Conservation (phyloP, 805 yeast genomes). For the Wickerhamomyces alni region DNA sequence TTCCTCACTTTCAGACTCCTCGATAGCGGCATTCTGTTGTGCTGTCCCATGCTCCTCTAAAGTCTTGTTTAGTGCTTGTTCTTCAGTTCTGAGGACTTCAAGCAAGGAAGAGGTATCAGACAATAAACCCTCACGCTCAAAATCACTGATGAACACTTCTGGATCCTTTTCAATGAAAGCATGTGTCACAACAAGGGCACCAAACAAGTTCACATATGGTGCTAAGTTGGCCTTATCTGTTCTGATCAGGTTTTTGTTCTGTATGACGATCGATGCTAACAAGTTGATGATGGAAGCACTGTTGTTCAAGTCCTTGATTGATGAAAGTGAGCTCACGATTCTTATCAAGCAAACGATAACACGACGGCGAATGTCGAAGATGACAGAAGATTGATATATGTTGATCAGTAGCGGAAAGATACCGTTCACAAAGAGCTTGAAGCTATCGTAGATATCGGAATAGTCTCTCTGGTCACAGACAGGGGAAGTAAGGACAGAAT, state of each 20-base stretch:
- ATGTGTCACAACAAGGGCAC: conserved; percentile 44
- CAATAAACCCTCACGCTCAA: conserved; percentile 71
- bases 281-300: conserved; percentile 38
- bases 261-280: conserved; percentile 58
- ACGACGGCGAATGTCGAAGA: conserved; percentile 53
- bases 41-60: too few relatives aligned
- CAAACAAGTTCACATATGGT: conserved; percentile 38
- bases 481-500: conserved; percentile 21
- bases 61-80: conserved; percentile 4
- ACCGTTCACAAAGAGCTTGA: conserved; percentile 34
- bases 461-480: conserved; percentile 17
- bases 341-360: conserved; percentile 50
- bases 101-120: conserved; percentile 38
- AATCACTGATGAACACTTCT: conserved; percentile 35
- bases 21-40: too few relatives aligned
- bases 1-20: conserved; percentile 12
- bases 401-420: conserved; percentile 50
- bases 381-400: conserved; percentile 69
- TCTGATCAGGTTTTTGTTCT: conserved; percentile 32
- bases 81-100: conserved; percentile 18
- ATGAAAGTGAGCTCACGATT: conserved; percentile 36
- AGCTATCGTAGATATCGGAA: conserved; percentile 20
- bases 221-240: conserved; percentile 12
- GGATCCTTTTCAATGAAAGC: conserved; percentile 40
- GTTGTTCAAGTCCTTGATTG: conserved; percentile 26